Evolutionary conservation across 2,329 filamentous ascomycete genomes (phyloP).

Genomic region (Sporothrix dimorphospora): DNA sequence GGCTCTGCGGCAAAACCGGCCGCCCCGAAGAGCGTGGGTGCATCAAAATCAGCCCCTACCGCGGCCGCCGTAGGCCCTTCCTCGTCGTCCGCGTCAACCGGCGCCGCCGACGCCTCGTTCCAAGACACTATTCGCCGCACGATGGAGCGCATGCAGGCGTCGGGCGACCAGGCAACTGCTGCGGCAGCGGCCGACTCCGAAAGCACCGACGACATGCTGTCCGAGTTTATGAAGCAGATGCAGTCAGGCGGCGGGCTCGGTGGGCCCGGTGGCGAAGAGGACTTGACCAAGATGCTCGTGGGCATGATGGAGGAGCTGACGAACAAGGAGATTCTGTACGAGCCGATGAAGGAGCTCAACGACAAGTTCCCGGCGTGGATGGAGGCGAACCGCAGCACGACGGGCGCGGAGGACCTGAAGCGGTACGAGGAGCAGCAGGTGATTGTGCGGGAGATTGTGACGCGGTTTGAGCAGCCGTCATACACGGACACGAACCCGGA

Average conservation of each 20-base stretch:
- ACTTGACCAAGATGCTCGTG: slow-evolving; percentile 92
- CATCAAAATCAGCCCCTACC: slow-evolving; percentile 40
- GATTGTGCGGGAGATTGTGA: slow-evolving; percentile 83
- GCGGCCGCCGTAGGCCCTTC: slow-evolving; percentile 31
- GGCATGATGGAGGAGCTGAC: slow-evolving; percentile 99
- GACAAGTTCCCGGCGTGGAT: slow-evolving; percentile 93
- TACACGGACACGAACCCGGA: slow-evolving; percentile 81
- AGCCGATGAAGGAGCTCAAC: slow-evolving; percentile 96
- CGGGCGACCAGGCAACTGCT: slow-evolving; percentile 81
- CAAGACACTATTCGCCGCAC: slow-evolving; percentile 91
- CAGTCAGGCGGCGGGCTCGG: slow-evolving; percentile 60
- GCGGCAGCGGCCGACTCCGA: slow-evolving; percentile 65
- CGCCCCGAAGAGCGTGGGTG: background rate
- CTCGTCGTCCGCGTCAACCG: slow-evolving; percentile 42
- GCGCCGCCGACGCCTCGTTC: slow-evolving; percentile 62
- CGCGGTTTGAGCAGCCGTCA: slow-evolving; percentile 78
- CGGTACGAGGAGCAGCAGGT: slow-evolving; percentile 80
- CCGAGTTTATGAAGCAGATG: slow-evolving; percentile 91
- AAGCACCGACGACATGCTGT: slow-evolving; percentile 75
- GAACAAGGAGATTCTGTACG: slow-evolving; percentile 96
- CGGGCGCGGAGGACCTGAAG: slow-evolving; percentile 71
- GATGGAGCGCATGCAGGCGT: slow-evolving; percentile 94
- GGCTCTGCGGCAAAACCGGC: slow-evolving; percentile 42
- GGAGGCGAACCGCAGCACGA: slow-evolving; percentile 69
- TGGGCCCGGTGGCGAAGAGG: slow-evolving; percentile 69